Percentiles rank a stretch among this genome's conserved stretches.
These are phyloP conservation scores for Persicaria maculosa DNA, from an alignment of 148 eudicot species.

Conservation along the genomic window DNA sequence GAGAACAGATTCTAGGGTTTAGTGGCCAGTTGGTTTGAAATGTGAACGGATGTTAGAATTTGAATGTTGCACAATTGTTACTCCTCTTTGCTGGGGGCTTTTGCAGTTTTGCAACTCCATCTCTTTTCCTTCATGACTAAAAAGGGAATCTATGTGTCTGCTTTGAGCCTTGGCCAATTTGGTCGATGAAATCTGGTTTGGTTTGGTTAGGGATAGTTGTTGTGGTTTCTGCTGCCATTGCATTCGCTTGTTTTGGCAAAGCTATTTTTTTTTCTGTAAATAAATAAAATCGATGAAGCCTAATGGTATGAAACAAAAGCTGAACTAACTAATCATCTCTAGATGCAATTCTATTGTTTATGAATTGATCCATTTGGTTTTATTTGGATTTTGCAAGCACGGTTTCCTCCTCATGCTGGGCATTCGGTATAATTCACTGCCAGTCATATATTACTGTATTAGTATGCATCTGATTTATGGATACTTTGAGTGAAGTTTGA, in stretches of 20 bases:
- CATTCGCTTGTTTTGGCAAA: no score
- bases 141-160: neutral
- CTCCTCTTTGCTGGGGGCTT: neutral
- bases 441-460: neutral
- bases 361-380: neutral
- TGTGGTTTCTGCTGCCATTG: neutral
- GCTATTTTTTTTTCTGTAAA: no score
- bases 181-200: neutral
- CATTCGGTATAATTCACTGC: neutral
- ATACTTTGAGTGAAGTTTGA: neutral
- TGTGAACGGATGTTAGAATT: neutral
- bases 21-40: neutral
- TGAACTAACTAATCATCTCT: no score
- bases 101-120: neutral
- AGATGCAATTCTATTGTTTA: neutral
- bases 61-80: neutral
- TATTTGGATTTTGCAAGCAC: neutral
- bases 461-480: neutral
- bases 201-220: neutral
- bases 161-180: neutral
- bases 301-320: no score
- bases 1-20: neutral
- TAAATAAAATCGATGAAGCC: no score
- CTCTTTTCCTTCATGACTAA: neutral
- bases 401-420: neutral